Evolutionary conservation across 768 basidiomycete species (phyloP), one percentile per base, ranked within the genome.

Genomic region (Psilocybe cyanescens): DNA sequence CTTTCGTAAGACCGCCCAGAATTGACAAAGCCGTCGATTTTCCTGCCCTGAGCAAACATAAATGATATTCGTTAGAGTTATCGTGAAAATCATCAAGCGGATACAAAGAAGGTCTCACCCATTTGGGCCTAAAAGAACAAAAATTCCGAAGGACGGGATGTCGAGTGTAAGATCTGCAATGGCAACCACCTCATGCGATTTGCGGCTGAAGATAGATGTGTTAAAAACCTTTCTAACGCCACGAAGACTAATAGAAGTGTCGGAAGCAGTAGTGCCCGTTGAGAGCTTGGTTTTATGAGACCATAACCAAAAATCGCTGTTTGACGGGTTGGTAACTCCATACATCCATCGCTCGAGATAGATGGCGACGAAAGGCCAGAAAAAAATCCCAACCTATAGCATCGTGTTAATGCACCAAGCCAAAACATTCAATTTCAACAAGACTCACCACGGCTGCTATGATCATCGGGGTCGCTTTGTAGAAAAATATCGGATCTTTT

Each of bases 1-100:
- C 82, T 4, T 84, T 83, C 9, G 85, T 72, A 9, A 93, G 78
- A 1, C 87, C 84, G 2, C 82, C 90, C 4, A 93, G 74, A 56
- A 92, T 83, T 2, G 87, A 88, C 16, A 93, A 77, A 0, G 83
- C 74, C 0, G 91, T 93, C 0, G 89, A 91, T 73, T 92, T 94
- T 28, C 91, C 91, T 3, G 91, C 90, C 3, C 91, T 91, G 62
- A 58, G 49, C 31, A 17, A 51, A 28, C 19, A 53, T 53, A 2
- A 7, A 33, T 16, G 11, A 45, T 16, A 9, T 55, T 28, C 53
- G 11, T 3, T 47, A 54, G 51, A 8, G 28, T 47, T 7, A 24
- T 39, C 24, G 35, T 19, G 12, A 16, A 47, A 29, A 30, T n/a
- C 24, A 37, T 47, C 14, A 37, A 12, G 24, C 24, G 24, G 24